phyloP scores from a whole-genome alignment of 495 filamentous ascomycete species.

The Xylaria grammica region DNA sequence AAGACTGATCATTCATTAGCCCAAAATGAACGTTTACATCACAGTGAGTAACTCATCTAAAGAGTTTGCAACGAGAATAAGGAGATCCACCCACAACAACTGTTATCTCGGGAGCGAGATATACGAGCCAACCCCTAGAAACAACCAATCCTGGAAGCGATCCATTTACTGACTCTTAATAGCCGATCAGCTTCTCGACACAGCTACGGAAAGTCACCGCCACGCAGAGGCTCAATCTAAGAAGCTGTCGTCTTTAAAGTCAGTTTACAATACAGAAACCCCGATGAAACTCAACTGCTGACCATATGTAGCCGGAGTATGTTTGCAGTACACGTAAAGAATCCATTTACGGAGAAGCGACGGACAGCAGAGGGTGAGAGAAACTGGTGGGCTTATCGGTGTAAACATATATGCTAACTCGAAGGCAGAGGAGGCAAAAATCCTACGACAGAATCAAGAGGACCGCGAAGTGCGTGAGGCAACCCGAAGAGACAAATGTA shows the following conservation, averaged over 20 bases:
- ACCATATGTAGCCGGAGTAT: constrained; percentile 70
- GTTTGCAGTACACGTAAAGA: constrained; percentile 78
- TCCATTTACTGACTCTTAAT: constrained; percentile 10
- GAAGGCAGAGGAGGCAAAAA: constrained; percentile 53
- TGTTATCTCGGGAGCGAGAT: background rate
- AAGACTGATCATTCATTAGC: constrained; percentile 9
- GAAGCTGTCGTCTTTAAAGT: constrained; percentile 66
- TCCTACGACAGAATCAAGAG: constrained; percentile 64
- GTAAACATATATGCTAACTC: background rate
- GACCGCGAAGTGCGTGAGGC: constrained; percentile 73
- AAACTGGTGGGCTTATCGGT: background rate
- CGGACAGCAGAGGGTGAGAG: constrained; percentile 55
- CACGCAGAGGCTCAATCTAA: constrained; percentile 74
- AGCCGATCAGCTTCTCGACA: constrained; percentile 73
- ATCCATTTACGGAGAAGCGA: constrained; percentile 69
- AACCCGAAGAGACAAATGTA: constrained; percentile 75
- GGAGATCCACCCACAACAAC: too few relatives aligned
- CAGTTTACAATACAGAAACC: background rate
- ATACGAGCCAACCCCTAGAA: background rate
- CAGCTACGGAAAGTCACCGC: constrained; percentile 48
- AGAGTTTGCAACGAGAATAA: background rate
- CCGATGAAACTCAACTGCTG: background rate
- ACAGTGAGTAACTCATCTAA: constrained; percentile 41
- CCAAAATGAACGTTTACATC: constrained; percentile 78
- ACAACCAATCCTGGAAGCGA: background rate